Evolutionary conservation across 202 grass and related monocot species (phyloP).

Genomic region (Brachypodium distachyon): DNA sequence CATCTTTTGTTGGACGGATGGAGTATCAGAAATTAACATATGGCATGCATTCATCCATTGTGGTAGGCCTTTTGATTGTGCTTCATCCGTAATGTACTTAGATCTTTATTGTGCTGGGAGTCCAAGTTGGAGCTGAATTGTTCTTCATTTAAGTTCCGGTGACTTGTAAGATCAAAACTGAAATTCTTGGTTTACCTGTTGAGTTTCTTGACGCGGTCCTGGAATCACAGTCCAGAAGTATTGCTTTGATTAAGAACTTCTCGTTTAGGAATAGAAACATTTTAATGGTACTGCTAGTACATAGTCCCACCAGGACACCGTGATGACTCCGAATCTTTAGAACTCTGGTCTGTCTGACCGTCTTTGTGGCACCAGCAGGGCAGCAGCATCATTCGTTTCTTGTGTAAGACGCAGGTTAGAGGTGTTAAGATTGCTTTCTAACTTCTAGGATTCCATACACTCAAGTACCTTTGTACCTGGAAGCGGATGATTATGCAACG

Average conservation of each 20-base stretch:
- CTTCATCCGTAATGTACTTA: background rate
- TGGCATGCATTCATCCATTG: background rate
- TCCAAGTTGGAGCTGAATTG: background rate
- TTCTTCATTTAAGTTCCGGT: background rate
- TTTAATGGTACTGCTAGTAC: background rate
- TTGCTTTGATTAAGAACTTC: background rate
- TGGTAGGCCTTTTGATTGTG: background rate
- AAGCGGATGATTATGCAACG: conserved; percentile 14
- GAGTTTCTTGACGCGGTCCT: background rate
- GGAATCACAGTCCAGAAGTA: background rate
- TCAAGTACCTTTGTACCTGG: background rate
- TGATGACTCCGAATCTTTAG: conserved; percentile 22
- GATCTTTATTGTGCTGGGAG: background rate
- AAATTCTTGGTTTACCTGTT: background rate
- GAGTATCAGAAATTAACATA: background rate
- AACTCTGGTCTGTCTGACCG: background rate
- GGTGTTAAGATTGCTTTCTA: background rate
- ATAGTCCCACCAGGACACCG: conserved; percentile 14
- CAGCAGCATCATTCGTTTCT: conserved; percentile 21
- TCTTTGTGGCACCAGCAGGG: conserved; percentile 2
- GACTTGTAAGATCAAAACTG: background rate
- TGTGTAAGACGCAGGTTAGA: conserved; percentile 24
- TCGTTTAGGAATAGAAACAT: background rate
- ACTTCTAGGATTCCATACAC: background rate
- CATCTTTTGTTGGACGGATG: too few species aligned